Percentiles rank a stretch among this genome's conserved stretches.
Evolutionary conservation across 768 basidiomycete species (phyloP).

Genomic region (Asterophora lycoperdoides): DNA sequence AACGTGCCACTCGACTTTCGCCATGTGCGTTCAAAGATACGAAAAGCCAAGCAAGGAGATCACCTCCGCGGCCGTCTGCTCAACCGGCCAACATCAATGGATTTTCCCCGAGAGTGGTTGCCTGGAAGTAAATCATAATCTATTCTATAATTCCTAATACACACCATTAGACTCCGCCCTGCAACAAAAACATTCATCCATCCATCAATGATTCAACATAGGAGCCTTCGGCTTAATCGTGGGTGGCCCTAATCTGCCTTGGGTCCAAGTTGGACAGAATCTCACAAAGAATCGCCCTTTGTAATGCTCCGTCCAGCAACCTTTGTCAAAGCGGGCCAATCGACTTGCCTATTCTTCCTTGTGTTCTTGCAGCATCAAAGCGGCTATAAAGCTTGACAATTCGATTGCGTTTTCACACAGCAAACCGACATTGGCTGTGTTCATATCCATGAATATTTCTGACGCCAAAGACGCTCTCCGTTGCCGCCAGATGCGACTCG

Average conservation of each 20-base stretch:
- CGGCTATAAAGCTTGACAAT: background rate
- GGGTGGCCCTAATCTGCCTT: background rate
- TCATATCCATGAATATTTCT: slow-evolving; percentile 5
- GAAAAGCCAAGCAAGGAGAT: slow-evolving; percentile 72
- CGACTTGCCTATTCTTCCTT: background rate
- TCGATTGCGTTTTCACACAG: background rate
- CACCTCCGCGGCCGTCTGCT: slow-evolving; percentile 52
- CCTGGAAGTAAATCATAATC: slow-evolving; percentile 26
- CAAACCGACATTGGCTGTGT: background rate
- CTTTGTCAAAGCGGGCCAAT: background rate
- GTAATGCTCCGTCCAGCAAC: background rate
- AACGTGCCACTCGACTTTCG: slow-evolving; percentile 80
- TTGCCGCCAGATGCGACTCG: background rate
- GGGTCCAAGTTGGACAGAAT: background rate
- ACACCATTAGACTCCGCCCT: background rate
- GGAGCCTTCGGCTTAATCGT: background rate
- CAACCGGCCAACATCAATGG: slow-evolving; percentile 59
- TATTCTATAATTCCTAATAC: background rate
- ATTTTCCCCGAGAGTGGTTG: slow-evolving; percentile 88
- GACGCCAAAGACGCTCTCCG: slow-evolving; percentile 16
- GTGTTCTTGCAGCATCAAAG: background rate
- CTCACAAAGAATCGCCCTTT: background rate
- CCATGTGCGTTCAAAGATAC: slow-evolving; percentile 67
- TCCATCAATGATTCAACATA: background rate
- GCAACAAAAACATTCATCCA: background rate